Percentiles rank a stretch among this genome's conserved stretches.
phyloP scores from a whole-genome alignment of 2,329 filamentous ascomycete genomes.

The Diaporthe vaccinii region DNA sequence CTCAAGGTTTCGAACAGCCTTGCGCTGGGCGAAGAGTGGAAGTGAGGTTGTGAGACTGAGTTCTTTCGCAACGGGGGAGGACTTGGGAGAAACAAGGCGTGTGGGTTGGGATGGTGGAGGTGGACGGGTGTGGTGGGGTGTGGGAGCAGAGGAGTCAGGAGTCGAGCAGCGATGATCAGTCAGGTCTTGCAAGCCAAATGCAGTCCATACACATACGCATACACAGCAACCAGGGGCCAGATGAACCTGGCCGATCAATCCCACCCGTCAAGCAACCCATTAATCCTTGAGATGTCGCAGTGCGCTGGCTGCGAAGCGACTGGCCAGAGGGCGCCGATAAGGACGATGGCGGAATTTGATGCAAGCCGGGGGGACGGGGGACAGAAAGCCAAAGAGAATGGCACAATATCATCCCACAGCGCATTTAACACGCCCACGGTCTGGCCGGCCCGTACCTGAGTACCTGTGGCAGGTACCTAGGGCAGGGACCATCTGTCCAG shows the following conservation, averaged over 20 bases:
- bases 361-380: conserved; percentile 16
- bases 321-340: conserved; percentile 24
- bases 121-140: conserved; percentile 16
- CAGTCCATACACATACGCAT: neutral
- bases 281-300: conserved; percentile 18
- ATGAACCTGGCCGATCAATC: conserved; percentile 16
- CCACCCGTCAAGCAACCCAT: conserved; percentile 18
- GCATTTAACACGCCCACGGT: neutral
- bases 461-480: neutral
- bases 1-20: neutral
- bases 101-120: conserved; percentile 21
- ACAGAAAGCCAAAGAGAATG: conserved; percentile 26
- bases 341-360: conserved; percentile 26
- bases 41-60: conserved; percentile 6
- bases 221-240: neutral
- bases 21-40: neutral
- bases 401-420: conserved; percentile 9
- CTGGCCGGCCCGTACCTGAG: neutral
- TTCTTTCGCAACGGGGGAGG: neutral
- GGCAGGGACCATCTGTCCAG: neutral
- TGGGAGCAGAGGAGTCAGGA: conserved; percentile 6
- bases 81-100: neutral
- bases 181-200: neutral
- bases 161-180: conserved; percentile 21
- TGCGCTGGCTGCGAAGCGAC: conserved; percentile 20